Conservation (phyloP, 2,329 filamentous ascomycete species). For the Aspergillus novofumigatus region DNA sequence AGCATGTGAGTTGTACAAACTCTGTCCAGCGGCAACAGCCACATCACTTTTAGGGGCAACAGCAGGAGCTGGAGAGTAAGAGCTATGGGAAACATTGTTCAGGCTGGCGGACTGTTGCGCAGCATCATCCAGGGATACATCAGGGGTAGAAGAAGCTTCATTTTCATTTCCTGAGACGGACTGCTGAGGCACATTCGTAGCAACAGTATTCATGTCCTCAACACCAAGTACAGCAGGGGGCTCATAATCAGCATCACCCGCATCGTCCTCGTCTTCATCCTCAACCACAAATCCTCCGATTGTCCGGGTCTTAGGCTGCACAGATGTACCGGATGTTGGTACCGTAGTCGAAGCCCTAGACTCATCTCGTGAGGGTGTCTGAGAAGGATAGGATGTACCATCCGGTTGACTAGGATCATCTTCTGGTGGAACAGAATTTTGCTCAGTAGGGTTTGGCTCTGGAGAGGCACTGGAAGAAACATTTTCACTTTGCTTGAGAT, state of each 20-base stretch:
- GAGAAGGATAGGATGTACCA: constrained; percentile 26
- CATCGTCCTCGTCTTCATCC: constrained; percentile 57
- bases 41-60: constrained; percentile 43
- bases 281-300: constrained; percentile 61
- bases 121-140: constrained; percentile 60
- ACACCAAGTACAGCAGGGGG: constrained; percentile 48
- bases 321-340: constrained; percentile 28
- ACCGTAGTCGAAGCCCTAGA: constrained; percentile 31
- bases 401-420: constrained; percentile 25
- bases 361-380: constrained; percentile 32
- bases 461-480: constrained; percentile 21
- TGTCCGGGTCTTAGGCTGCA: constrained; percentile 46
- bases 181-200: constrained; percentile 49
- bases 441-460: constrained; percentile 19
- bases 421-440: constrained; percentile 21
- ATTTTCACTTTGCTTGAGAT: constrained; percentile 29
- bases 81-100: constrained; percentile 49
- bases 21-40: constrained; percentile 33
- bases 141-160: constrained; percentile 52
- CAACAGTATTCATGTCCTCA: constrained; percentile 47
- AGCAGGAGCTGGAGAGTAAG: constrained; percentile 44
- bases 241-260: constrained; percentile 49
- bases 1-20: constrained; percentile 33
- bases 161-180: constrained; percentile 54
- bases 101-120: constrained; percentile 45